These are phyloP conservation scores for Triglochin maritima DNA, from an alignment of 106 monocot species.

Conservation along the genomic window DNA sequence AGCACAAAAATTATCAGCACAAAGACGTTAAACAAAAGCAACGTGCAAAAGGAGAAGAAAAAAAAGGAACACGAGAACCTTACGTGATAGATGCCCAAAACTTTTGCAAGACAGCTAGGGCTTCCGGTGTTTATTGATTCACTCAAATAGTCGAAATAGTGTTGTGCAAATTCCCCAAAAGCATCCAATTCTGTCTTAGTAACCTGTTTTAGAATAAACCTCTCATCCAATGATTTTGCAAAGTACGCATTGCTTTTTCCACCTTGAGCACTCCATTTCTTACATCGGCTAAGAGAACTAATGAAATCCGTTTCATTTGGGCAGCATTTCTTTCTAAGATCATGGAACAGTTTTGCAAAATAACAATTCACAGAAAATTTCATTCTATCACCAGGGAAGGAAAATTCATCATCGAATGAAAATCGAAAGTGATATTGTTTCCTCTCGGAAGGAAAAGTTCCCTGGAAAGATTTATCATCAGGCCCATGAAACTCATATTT, in stretches of 20 bases:
- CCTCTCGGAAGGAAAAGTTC: slow-evolving; percentile 12
- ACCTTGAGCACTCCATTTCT: slow-evolving; percentile 85
- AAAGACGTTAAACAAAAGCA: too few relatives aligned
- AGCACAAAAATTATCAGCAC: background rate
- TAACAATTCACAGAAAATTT: slow-evolving; percentile 89
- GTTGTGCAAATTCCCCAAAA: slow-evolving; percentile 72
- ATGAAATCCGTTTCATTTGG: slow-evolving; percentile 59
- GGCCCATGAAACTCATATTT: slow-evolving; percentile 4
- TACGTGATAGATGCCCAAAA: slow-evolving; percentile 87
- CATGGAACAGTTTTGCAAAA: slow-evolving; percentile 78
- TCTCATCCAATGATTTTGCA: slow-evolving; percentile 83
- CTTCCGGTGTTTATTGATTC: slow-evolving; percentile 54
- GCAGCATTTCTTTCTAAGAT: slow-evolving; percentile 69
- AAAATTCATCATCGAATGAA: slow-evolving; percentile 60
- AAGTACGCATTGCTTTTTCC: slow-evolving; percentile 98
- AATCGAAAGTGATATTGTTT: slow-evolving; percentile 55
- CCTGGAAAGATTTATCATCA: slow-evolving; percentile 18
- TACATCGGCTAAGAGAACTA: slow-evolving; percentile 77
- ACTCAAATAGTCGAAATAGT: slow-evolving; percentile 77
- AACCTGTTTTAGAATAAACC: slow-evolving; percentile 91
- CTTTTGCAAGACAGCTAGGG: slow-evolving; percentile 89
- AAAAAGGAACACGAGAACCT: slow-evolving; percentile 23
- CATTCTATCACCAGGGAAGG: slow-evolving; percentile 45
- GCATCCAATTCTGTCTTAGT: slow-evolving; percentile 91
- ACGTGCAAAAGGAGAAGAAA: background rate